Base-by-base conservation (phyloP, 805 yeast species). In the Nakazawaea wyomingensis region DNA sequence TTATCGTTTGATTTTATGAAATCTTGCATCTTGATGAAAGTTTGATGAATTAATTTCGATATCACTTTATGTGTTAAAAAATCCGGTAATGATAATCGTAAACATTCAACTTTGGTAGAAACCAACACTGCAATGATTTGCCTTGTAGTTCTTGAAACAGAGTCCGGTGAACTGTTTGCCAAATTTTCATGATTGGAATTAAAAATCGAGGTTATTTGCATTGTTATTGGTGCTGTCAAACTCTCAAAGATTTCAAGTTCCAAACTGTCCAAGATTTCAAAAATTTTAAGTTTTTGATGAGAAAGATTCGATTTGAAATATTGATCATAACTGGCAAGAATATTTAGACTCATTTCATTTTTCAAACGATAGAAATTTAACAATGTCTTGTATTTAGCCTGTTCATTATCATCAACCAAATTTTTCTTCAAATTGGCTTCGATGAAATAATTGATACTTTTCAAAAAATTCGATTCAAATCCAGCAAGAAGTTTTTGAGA, bases 201-300 rank as follows among this genome's bases (percentile, higher is more conserved):
- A 37, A 44, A 44, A 17, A 19, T 34, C 3, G 21, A 11, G 5
- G 39, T 41, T 16, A 44, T 44, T 26, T 44, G 28, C n/a, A 16
- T 29, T 9, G 39, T 34, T 14, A 44, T 30, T 22, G 47, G 47
- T 9, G 20, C 24, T 11, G 34, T 35, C 29, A 44, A 82, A 17
- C 72, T 70, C 11, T 71, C 73, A 50, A 80, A 79, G 4, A 83
- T 64, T 1, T 74, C 71, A 10, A 64, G 56, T 48, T 80, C 84
- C 57, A 76, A 64, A 41, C 69, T 68, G 16, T 67, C 70, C 41
- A 80, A 51, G 3, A 70, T 59, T 6, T 62, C 56, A 44, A 67
- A 71, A 1, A 80, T 55, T n/a, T 71, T 69, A 21, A 73, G 50
- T 13, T 71, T 62, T 20, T 68, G 64, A 5, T 66, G 64, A 5